Evolutionary conservation across 2,329 filamentous ascomycete genomes (phyloP), one percentile per base, ranked within the genome.

Genomic region (Cordyceps fumosorosea): DNA sequence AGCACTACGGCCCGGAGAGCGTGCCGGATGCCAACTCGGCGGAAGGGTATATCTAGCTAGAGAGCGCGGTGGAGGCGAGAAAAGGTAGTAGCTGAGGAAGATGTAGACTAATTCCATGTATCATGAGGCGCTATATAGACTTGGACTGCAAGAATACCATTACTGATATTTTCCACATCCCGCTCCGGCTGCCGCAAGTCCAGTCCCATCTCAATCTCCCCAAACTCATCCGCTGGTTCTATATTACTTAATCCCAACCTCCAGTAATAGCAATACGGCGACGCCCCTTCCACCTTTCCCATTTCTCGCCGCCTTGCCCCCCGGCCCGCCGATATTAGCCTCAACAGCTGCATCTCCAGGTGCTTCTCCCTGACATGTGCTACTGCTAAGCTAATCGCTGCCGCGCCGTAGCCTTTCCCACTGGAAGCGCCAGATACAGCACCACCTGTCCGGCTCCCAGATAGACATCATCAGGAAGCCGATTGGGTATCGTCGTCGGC

Each of bases 11-110:
- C 2, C 72, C 75, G 0, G 76, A 80, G 71, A 71, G 68, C 22
- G 76, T 79, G 29, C 75, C 76, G 6, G 77, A 78, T 20, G 75
- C 74, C 64, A 74, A 74, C 55, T 74, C 77, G 2, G 77, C 76
- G 1, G 75, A 78, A 69, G 75, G 75, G 0, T 69, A 75, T 58
- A 67, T 80, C 53, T 68, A 78, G 11, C 78, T 77, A 0, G 69
- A 68, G 52, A 80, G 76, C 40, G 76, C 77, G 47, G 72, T 72
- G 2, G 68, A 80, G 67, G 66, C 72, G 20, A 74, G 65, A 56
- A 54, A 8, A 47, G 44, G 32, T 51, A 52, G 34, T 59, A 44
- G 22, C 51, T 20, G n/a, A 45, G 37, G 3, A 10, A n/a, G 11
- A 7, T 7, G 11, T 42, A 42, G 37, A 42, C 11, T 12, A 3